Conservation (phyloP, 495 filamentous ascomycete species). For the Daldinia caldariorum region DNA sequence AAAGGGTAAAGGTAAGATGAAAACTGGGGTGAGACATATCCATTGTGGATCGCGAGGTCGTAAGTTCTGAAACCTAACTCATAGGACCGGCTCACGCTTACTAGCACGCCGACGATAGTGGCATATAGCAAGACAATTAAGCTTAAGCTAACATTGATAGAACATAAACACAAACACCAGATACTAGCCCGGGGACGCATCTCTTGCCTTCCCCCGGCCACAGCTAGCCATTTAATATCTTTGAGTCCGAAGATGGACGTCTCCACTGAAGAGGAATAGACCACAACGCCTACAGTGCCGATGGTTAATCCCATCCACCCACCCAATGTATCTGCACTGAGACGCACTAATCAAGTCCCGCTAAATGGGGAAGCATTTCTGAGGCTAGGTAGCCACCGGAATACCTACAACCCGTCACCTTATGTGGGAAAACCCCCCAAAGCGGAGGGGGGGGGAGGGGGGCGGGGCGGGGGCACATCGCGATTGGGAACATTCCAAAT, state of each 20-base stretch:
- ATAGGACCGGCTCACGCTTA: not conserved
- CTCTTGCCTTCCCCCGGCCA: not conserved
- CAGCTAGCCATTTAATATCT: slow-evolving; percentile 12
- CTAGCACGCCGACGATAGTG: not conserved
- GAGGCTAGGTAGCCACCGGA: slow-evolving; percentile 2
- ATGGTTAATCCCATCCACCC: not conserved
- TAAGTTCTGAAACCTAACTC: not conserved
- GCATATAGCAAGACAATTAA: not conserved
- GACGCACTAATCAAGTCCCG: not conserved
- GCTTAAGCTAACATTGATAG: not conserved
- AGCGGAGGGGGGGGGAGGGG: not conserved
- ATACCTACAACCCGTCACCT: slow-evolving; percentile 4
- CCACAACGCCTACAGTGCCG: slow-evolving; percentile 14
- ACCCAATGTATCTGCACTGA: not conserved
- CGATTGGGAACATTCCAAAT: slow-evolving; percentile 33
- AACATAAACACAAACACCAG: not conserved
- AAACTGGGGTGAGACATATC: not conserved
- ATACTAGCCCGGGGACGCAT: not conserved
- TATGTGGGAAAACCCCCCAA: slow-evolving; percentile 4
- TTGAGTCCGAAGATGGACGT: slow-evolving; percentile 6
- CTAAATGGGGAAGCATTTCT: slow-evolving; percentile 11
- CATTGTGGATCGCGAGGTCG: not conserved
- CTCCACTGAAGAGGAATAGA: slow-evolving; percentile 17
- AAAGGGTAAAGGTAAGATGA: not conserved
- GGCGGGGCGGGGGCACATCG: not conserved